Evolutionary conservation across 108 stramenopile species (phyloP).

Genomic region (Epithemia pelagica): DNA sequence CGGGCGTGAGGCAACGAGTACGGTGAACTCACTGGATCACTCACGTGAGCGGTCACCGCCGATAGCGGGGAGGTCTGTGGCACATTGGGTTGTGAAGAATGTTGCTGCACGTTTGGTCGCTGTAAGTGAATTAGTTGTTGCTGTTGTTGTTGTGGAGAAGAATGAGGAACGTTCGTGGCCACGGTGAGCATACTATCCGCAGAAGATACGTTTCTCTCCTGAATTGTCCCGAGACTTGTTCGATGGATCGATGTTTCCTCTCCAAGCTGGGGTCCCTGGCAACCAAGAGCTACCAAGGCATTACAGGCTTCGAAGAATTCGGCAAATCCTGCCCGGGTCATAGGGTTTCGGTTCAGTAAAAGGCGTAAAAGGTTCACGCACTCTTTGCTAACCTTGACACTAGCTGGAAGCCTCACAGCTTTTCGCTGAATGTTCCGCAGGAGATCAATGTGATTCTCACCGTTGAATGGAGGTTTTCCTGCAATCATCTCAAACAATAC

Average conservation of each 20-base stretch:
- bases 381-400: constrained; percentile 72
- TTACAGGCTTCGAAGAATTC: constrained; percentile 72
- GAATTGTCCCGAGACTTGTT: constrained; percentile 69
- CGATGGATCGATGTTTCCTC: constrained; percentile 14
- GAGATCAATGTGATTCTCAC: constrained; percentile 87
- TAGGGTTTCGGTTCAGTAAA: constrained; percentile 71
- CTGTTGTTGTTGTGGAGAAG: constrained; percentile 21
- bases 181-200: constrained; percentile 43
- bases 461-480: constrained; percentile 81
- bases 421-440: constrained; percentile 80
- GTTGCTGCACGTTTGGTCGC: too few species aligned
- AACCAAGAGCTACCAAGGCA: constrained; percentile 77
- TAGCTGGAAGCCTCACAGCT: constrained; percentile 72
- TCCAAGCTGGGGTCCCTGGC: constrained; percentile 37
- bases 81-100: too few species aligned
- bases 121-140: too few species aligned
- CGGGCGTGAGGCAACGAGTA: too few species aligned
- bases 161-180: constrained; percentile 27
- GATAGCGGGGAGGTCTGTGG: too few species aligned
- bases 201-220: constrained; percentile 51
- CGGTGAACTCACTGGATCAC: too few species aligned
- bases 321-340: constrained; percentile 69
- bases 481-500: constrained; percentile 96
- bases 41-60: too few species aligned
- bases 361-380: constrained; percentile 72